phyloP scores from a whole-genome alignment of 805 yeast species.

The Metschnikowia reukaufii region DNA sequence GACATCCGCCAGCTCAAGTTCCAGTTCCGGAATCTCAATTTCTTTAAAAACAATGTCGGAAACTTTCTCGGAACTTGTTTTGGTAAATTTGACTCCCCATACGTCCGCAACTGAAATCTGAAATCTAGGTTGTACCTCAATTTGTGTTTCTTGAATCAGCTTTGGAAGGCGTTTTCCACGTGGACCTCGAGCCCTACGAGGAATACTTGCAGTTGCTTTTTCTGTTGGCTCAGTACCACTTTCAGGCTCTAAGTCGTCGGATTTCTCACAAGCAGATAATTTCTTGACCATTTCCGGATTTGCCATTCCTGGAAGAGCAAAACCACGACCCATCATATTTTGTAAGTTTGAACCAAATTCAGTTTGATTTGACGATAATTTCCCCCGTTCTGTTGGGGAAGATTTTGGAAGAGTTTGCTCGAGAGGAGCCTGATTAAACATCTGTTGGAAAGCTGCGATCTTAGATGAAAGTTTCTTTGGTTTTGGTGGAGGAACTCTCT shows the following conservation, averaged over 20 bases:
- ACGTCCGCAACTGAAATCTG: conserved; percentile 31
- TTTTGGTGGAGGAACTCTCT: conserved; percentile 55
- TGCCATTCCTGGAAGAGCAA: conserved; percentile 54
- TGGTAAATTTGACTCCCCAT: conserved; percentile 33
- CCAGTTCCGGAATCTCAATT: background rate
- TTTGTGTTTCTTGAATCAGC: conserved; percentile 44
- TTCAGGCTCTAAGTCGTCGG: conserved; percentile 4
- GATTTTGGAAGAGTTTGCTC: conserved; percentile 12
- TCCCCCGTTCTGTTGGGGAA: conserved; percentile 16
- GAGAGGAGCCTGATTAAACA: conserved; percentile 46
- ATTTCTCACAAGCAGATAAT: conserved; percentile 13
- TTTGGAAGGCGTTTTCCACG: conserved; percentile 69
- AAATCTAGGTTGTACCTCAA: conserved; percentile 37
- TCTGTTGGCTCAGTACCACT: conserved; percentile 10
- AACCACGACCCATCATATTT: conserved; percentile 54
- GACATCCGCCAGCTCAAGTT: background rate
- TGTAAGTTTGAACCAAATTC: conserved; percentile 59
- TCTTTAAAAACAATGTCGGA: background rate
- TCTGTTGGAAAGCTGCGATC: conserved; percentile 79
- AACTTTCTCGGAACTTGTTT: background rate
- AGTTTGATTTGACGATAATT: conserved; percentile 37
- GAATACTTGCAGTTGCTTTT: background rate
- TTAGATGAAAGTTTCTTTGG: conserved; percentile 78
- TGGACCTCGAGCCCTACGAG: conserved; percentile 67
- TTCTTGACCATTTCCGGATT: conserved; percentile 35